Percentiles rank a stretch among this genome's conserved stretches.
Evolutionary conservation across 768 basidiomycete species (phyloP).

Genomic region (Mycena leptocephala): DNA sequence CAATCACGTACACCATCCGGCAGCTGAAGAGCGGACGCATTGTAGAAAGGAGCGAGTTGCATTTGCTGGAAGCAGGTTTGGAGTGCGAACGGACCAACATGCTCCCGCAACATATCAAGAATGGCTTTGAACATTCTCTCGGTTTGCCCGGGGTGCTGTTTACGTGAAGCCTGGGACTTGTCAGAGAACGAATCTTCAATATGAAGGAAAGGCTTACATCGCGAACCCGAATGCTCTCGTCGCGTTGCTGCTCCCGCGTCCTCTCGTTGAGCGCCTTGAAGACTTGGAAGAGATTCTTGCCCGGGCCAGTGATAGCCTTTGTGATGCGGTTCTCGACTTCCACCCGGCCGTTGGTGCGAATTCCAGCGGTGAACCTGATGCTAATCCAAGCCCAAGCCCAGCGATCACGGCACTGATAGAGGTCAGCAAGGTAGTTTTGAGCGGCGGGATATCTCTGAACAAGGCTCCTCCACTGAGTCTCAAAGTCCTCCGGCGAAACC

Average conservation of each 20-base stretch:
- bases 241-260: conserved; percentile 36
- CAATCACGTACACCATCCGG: not conserved
- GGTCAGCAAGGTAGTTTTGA: conserved; percentile 44
- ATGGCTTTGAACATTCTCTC: conserved; percentile 47
- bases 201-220: too few species aligned
- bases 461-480: conserved; percentile 38
- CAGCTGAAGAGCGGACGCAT: conserved; percentile 35
- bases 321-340: conserved; percentile 50
- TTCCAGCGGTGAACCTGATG: conserved; percentile 48
- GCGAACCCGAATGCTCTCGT: conserved; percentile 29
- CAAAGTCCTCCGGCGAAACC: conserved; percentile 50
- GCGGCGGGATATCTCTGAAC: conserved; percentile 30
- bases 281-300: conserved; percentile 40
- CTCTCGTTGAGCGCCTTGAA: conserved; percentile 45
- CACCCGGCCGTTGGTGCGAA: conserved; percentile 51
- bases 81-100: conserved; percentile 49
- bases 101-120: conserved; percentile 39
- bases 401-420: conserved; percentile 46
- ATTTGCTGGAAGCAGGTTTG: conserved; percentile 50
- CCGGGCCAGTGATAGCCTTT: conserved; percentile 43
- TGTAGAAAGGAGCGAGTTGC: conserved; percentile 49
- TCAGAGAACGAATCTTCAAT: too few species aligned
- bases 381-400: conserved; percentile 56
- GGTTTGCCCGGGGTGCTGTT: conserved; percentile 42
- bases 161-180: conserved; percentile 42